Evolutionary conservation across 2,329 filamentous ascomycete species (phyloP).

Genomic region (Fusarium anguioides): DNA sequence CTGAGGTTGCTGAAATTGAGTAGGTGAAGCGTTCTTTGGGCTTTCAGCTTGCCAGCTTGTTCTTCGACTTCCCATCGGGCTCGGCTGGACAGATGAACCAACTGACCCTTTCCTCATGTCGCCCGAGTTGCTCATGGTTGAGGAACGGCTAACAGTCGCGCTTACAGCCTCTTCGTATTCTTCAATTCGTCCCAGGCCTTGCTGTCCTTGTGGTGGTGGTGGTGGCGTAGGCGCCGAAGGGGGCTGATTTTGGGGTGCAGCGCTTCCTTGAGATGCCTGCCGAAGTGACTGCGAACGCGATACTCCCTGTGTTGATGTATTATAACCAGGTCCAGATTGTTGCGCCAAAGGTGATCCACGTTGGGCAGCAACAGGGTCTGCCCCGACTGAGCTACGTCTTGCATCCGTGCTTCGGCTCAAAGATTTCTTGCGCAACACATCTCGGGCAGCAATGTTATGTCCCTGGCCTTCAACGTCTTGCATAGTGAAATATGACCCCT

Average conservation of each 20-base stretch:
- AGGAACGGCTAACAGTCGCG: constrained; percentile 31
- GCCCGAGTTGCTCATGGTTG: constrained; percentile 24
- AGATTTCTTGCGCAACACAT: constrained; percentile 41
- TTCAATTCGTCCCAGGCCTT: constrained; percentile 41
- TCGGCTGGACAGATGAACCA: constrained; percentile 31
- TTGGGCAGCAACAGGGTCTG: constrained; percentile 26
- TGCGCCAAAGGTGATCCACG: constrained; percentile 26
- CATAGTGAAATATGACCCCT: constrained; percentile 35
- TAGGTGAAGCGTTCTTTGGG: constrained; percentile 13
- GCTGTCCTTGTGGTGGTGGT: constrained; percentile 25
- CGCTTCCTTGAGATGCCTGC: constrained; percentile 27
- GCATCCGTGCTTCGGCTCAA: constrained; percentile 32
- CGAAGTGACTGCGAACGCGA: constrained; percentile 26
- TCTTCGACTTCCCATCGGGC: constrained; percentile 35
- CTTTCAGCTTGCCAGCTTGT: constrained; percentile 38
- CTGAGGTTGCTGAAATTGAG: constrained; percentile 26
- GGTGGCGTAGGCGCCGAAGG: constrained; percentile 12
- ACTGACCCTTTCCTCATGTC: constrained; percentile 31
- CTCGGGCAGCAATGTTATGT: constrained; percentile 36
- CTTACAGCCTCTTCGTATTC: constrained; percentile 41
- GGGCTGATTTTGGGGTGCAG: constrained; percentile 13
- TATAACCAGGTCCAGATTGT: constrained; percentile 8
- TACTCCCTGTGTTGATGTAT: constrained; percentile 2
- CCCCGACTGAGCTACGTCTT: constrained; percentile 37
- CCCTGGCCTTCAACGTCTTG: constrained; percentile 36